A percentile compares a stretch with the other conserved stretches of the same genome.
phyloP scores from a whole-genome alignment of 441 rosid genomes.

The Manihot esculenta region DNA sequence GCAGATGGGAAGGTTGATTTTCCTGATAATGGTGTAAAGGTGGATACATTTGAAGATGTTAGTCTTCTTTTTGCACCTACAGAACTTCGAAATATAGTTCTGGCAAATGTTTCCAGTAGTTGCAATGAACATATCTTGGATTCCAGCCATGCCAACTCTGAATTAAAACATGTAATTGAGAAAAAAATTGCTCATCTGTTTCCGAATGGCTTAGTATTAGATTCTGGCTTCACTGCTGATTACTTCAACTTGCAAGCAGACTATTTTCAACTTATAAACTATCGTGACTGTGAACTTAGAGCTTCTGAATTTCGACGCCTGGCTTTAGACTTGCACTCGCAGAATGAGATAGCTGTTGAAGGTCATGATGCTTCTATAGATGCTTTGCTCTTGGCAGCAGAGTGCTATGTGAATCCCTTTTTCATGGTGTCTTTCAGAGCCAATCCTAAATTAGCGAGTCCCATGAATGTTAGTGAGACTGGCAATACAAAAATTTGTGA shows the following conservation, averaged over 20 bases:
- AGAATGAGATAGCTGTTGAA: constrained; percentile 52
- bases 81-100: constrained; percentile 51
- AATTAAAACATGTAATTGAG: constrained; percentile 37
- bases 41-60: constrained; percentile 58
- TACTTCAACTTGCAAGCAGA: constrained; percentile 71
- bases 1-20: constrained; percentile 52
- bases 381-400: constrained; percentile 89
- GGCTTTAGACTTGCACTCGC: constrained; percentile 68
- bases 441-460: constrained; percentile 30
- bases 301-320: constrained; percentile 78
- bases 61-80: constrained; percentile 62
- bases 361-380: constrained; percentile 83
- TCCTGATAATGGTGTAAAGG: constrained; percentile 46
- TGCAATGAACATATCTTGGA: constrained; percentile 34
- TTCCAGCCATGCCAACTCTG: constrained; percentile 33
- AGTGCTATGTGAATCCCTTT: constrained; percentile 85
- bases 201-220: constrained; percentile 48
- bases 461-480: constrained; percentile 25
- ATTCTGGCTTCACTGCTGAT: constrained; percentile 55
- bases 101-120: constrained; percentile 42
- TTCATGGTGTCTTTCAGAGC: constrained; percentile 56
- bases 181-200: constrained; percentile 31
- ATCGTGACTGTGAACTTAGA: constrained; percentile 71
- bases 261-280: constrained; percentile 58
- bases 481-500: constrained; percentile 32